Base-by-base conservation (phyloP, 2,329 filamentous ascomycete genomes). In the Aureobasidium namibiae region DNA sequence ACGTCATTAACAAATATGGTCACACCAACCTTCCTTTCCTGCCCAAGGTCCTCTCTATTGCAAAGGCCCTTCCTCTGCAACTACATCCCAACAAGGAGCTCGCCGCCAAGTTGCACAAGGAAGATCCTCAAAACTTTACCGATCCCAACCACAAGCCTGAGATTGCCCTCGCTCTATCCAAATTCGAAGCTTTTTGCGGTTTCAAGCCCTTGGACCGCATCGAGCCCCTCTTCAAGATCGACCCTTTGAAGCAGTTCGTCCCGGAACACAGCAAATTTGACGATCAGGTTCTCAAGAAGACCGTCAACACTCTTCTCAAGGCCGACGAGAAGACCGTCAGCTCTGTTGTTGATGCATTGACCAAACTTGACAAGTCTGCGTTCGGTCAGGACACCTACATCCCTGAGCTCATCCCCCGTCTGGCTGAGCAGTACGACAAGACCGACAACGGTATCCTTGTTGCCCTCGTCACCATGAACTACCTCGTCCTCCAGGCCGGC, bases 111-210 rank as follows among this genome's bases (percentile, higher is more conserved):
- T 78, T 90, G 2, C 86, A 90, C 72, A 69, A 79, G 57, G 70
- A 82, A 63, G 78, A 89, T 57, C 86, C 87, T 0, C 72, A 82
- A 2, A 80, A 83, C 60, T 91, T 88, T 69, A 82, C 81, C 1
- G 87, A 92, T 64, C 74, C 81, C 2, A 91, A 91, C 69, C 87
- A 91, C 76, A 91, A 91, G 72, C 88, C 88, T 1, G 88, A 92
- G 68, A 91, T 92, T 56, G 87, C 88, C 0, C 75, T 92, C 1
- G 87, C 88, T 0, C 73, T 91, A 1, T 78, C 80, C 13, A 81
- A 83, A 23, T 91, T 92, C 65, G 87, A 91, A 69, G 83, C 87
- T 0, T 91, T 92, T 65, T 85, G 84, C 10, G 88, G 88, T 6
- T 91, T 85, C 75, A 90, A 89, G 67, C 83, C 86, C 0, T 73